phyloP scores from a whole-genome alignment of 1,284 basidiomycete genomes.

The Rhodotorula mucilaginosa region DNA sequence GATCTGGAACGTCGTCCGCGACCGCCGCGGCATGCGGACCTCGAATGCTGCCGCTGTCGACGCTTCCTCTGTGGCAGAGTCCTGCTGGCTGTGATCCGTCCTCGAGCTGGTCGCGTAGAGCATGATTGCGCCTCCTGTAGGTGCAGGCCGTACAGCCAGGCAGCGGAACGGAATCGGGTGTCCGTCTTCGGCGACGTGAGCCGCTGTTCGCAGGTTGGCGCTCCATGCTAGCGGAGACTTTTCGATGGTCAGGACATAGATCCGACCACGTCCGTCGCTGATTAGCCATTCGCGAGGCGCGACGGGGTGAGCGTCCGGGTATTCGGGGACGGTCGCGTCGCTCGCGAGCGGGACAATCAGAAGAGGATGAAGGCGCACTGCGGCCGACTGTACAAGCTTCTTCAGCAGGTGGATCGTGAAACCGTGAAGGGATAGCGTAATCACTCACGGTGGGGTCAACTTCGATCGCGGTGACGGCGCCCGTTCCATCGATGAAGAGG shows the following conservation, averaged over 20 bases:
- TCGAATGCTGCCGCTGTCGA: conserved; percentile 2
- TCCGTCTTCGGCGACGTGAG: conserved; percentile 46
- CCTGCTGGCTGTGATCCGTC: conserved; percentile 40
- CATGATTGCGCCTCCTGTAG: conserved; percentile 27
- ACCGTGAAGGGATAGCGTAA: conserved; percentile 56
- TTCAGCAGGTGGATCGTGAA: conserved; percentile 55
- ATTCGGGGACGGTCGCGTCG: conserved; percentile 60
- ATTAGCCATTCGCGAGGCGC: conserved; percentile 58
- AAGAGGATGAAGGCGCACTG: conserved; percentile 60
- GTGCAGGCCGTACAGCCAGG: conserved; percentile 34
- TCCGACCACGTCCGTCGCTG: conserved; percentile 67
- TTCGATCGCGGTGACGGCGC: conserved; percentile 4
- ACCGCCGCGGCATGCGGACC: conserved; percentile 15
- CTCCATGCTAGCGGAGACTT: conserved; percentile 50
- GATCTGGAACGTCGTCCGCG: conserved; percentile 23
- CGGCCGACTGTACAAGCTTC: conserved; percentile 54
- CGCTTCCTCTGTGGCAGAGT: conserved; percentile 23
- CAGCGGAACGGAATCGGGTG: conserved; percentile 58
- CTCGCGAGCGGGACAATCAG: conserved; percentile 57
- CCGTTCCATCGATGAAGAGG: conserved; percentile 69
- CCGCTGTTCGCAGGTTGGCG: conserved; percentile 53
- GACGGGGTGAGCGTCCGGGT: conserved; percentile 68
- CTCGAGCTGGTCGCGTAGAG: conserved; percentile 31
- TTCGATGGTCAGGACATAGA: conserved; percentile 58
- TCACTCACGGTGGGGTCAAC: conserved; percentile 4